Evolutionary conservation across 1,284 basidiomycete species (phyloP), one percentile per base, ranked within the genome.

Genomic region (Heterobasidion irregulare): DNA sequence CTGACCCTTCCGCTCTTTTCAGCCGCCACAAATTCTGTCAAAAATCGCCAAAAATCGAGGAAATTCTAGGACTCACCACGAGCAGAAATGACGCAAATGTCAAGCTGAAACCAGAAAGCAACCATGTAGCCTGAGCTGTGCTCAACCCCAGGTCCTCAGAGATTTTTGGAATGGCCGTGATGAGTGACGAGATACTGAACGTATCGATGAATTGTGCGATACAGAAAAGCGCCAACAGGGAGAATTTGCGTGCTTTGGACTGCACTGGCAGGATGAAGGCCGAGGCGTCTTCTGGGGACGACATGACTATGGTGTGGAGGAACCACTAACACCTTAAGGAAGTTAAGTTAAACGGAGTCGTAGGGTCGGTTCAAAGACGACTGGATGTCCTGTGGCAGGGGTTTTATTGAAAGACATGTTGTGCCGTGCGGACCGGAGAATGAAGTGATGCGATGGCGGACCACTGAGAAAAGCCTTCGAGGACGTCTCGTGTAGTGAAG

Each of bases 11-110:
- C 65, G 45, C 64, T 65, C 64, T 65, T n/a, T n/a, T n/a, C 13
- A 10, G 6, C 38, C 38, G n/a, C n/a, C n/a, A n/a, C 12, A 41
- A n/a, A 41, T n/a, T 12, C 38, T n/a, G 4, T 41, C 38, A 41
- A 41, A 41, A 41, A 0, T 41, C n/a, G 35, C 19, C 26, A 16
- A 56, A 41, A 46, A 41, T 44, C 47, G 44, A 35, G 41, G 16
- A 34, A 16, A n/a, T 16, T n/a, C 34, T 50, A 51, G 36, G 5
- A 66, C 72, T 41, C 58, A 75, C 73, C 5, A 71, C 64, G 47
- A 75, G 64, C 16, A 76, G 64, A 52, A 75, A 71, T 1, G 74
- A 64, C 8, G 75, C 73, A 55, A 75, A 75, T 4, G 73, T 75
- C 45, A 75, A 63, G 53, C 74, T 72, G 54, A 67, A 75, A n/a